Base-by-base conservation (phyloP, 2,329 filamentous ascomycete species). In the Ophiostoma sp. region DNA sequence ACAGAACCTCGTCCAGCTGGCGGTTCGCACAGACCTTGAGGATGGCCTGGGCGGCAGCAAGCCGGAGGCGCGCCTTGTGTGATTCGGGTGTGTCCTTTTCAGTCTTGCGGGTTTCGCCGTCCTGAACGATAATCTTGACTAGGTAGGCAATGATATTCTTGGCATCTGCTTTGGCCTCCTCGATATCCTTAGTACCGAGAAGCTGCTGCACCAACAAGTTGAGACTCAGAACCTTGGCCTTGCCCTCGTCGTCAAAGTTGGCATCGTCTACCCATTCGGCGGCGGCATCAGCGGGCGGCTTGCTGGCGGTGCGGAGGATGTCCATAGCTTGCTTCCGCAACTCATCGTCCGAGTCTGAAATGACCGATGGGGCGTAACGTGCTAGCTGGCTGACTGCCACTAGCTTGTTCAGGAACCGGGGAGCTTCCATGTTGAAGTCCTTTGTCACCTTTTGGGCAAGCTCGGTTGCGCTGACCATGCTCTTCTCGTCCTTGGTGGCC, bases 201-300 rank as follows among this genome's bases (percentile, higher is more conserved):
- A 97, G 83, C 67, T 91, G 87, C 76, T 98, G 98, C 69, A 95
- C 92, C 40, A 98, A 82, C 16, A 93, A 89, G 76, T 90, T 94
- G 64, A 98, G 80, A 1, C 93, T 90, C 81, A 92, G 88, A 68
- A 88, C 86, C 78, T 98, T 97, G 27, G 93, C 89, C 70, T 89
- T 85, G 16, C 92, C 89, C 75, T 97, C 93, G 66, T 94, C 87
- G 72, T 96, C 91, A 72, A 92, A 79, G 45, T 86, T 83, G 12
- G 85, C 83, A 69, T 89, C 85, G 14, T 87, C 81, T 16, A 88
- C 86, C 89, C 92, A 94, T 5, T 66, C 70, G 36, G 63, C 62
- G 8, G 44, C 2, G 0, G 85, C 85, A 47, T 89, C 88, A 41
- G 89, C 87, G 1, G 63, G n/a, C 9, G 42, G 63, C n/a, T 36